phyloP scores from a whole-genome alignment of 805 yeast genomes.

The Candida bentonensis region DNA sequence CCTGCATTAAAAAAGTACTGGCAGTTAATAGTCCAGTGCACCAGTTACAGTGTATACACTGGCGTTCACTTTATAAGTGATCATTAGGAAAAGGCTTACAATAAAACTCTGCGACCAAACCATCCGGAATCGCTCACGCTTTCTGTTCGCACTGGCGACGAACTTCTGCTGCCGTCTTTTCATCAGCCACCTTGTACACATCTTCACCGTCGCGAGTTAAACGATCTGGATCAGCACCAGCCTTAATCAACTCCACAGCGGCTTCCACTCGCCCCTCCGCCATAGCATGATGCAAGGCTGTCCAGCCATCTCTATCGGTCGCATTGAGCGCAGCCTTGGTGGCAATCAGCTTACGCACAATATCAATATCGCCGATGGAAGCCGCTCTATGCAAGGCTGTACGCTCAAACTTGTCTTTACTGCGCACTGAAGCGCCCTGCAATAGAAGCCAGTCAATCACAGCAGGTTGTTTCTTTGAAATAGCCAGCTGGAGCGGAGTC shows the following conservation, averaged over 20 bases:
- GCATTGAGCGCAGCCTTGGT: conserved; percentile 53
- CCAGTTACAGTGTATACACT: too few species aligned
- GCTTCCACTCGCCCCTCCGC: conserved; percentile 82
- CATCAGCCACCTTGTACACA: conserved; percentile 40
- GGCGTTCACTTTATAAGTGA: too few species aligned
- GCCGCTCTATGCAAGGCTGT: conserved; percentile 76
- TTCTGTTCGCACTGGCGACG: too few species aligned
- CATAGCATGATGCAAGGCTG: conserved; percentile 76
- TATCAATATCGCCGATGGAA: conserved; percentile 48
- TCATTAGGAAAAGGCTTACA: too few species aligned
- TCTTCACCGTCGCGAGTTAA: conserved; percentile 39
- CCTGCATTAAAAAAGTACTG: too few species aligned
- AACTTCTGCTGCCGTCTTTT: conserved; percentile 25
- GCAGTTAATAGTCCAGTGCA: too few species aligned
- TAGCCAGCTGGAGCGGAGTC: conserved; percentile 65
- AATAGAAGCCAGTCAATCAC: conserved; percentile 42
- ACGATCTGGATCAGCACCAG: conserved; percentile 49
- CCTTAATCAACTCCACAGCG: conserved; percentile 42
- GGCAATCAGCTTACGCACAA: conserved; percentile 40
- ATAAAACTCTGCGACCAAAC: too few species aligned
- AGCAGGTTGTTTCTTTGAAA: conserved; percentile 47
- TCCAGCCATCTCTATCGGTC: conserved; percentile 60
- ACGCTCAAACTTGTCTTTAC: conserved; percentile 53
- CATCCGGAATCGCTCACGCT: too few species aligned
- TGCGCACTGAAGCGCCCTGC: conserved; percentile 45